Conservation (phyloP, 2,329 filamentous ascomycete genomes). For the Hansfordia pulvinata region DNA sequence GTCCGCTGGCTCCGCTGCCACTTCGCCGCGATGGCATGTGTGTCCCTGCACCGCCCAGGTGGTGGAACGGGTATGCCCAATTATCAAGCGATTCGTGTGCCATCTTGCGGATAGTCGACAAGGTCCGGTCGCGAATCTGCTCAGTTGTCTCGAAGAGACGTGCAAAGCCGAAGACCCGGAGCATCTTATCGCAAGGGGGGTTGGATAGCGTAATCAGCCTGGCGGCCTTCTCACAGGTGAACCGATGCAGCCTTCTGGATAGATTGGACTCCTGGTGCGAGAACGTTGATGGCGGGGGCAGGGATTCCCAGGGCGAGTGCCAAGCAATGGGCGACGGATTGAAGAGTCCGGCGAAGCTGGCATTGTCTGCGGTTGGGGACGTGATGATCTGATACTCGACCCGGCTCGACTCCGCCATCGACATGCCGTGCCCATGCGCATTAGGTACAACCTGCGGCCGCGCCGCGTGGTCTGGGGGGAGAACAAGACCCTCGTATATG, state of each 20-base stretch:
- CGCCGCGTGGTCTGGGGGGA: constrained; percentile 2
- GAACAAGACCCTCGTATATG: no score
- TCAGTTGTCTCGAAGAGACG: constrained; percentile 42
- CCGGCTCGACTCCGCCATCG: no score
- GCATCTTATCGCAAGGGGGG: constrained; percentile 32
- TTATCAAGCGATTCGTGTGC: constrained; percentile 44
- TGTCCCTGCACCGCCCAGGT: constrained; percentile 55
- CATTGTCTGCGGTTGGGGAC: constrained; percentile 35
- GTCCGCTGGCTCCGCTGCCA: constrained; percentile 12
- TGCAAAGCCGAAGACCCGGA: constrained; percentile 57
- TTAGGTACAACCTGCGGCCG: no score
- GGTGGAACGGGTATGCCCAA: constrained; percentile 47
- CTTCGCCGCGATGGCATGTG: constrained; percentile 32
- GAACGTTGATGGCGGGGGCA: constrained; percentile 49
- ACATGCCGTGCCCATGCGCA: no score
- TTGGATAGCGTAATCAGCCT: constrained; percentile 36
- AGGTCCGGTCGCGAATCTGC: constrained; percentile 24
- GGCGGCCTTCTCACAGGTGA: constrained; percentile 48
- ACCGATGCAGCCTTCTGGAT: constrained; percentile 57
- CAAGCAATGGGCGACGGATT: constrained; percentile 19
- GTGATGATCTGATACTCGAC: constrained; percentile 33
- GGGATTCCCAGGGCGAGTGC: constrained; percentile 7
- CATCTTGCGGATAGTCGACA: no score
- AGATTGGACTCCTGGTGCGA: no score
- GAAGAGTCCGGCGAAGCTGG: constrained; percentile 40